Evolutionary conservation across 768 basidiomycete species (phyloP).

Genomic region (Hygrophoropsis aurantiaca): DNA sequence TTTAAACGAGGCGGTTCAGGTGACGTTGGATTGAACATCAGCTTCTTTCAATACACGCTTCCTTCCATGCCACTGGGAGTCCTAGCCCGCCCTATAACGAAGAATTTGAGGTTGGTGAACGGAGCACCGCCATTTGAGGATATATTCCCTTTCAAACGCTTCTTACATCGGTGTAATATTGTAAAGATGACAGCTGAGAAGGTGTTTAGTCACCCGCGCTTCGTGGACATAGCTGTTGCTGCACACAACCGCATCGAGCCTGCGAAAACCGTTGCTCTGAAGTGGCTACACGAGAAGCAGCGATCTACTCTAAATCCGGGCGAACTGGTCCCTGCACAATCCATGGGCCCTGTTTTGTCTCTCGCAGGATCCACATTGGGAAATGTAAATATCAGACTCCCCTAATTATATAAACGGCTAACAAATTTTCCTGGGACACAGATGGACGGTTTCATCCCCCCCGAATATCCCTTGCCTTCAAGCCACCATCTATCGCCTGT

Average conservation of each 20-base stretch:
- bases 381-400: conserved; percentile 30
- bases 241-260: conserved; percentile 21
- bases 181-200: conserved; percentile 36
- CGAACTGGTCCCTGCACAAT: conserved; percentile 1
- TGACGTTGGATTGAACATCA: conserved; percentile 41
- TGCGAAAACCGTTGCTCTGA: conserved; percentile 19
- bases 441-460: conserved; percentile 36
- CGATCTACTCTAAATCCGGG: not conserved
- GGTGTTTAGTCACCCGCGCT: conserved; percentile 42
- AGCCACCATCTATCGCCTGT: conserved; percentile 14
- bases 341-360: conserved; percentile 15
- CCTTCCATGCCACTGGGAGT: conserved; percentile 44
- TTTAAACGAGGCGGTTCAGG: conserved; percentile 37
- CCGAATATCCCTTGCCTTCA: conserved; percentile 27
- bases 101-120: conserved; percentile 32
- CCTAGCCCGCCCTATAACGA: conserved; percentile 3
- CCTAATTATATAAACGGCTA: not conserved
- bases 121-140: conserved; percentile 37
- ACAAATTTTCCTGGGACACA: too few species aligned
- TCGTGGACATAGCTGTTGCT: conserved; percentile 36
- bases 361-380: conserved; percentile 30
- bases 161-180: conserved; percentile 41
- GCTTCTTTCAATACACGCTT: conserved; percentile 42
- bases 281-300: conserved; percentile 17
- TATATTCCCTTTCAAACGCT: conserved; percentile 44